Evolutionary conservation across 768 basidiomycete genomes (phyloP).

Genomic region (Serendipita sp.): DNA sequence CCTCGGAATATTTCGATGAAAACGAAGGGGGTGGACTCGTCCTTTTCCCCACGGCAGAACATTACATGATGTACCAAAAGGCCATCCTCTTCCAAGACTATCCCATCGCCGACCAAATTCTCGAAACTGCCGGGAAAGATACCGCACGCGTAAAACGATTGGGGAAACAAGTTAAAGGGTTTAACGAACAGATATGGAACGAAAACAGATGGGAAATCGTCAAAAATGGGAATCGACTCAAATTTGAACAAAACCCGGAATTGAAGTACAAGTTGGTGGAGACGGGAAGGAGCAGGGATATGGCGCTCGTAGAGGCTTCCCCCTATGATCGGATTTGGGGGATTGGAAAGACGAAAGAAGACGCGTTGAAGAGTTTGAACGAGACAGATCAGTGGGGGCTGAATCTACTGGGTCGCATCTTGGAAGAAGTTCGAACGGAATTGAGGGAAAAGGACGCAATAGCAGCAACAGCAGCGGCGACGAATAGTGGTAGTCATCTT

Average conservation of each 20-base stretch:
- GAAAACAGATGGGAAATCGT: slow-evolving; percentile 33
- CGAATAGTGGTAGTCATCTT: no score
- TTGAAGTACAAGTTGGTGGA: slow-evolving; percentile 20
- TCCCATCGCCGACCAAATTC: slow-evolving; percentile 20
- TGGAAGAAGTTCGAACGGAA: no score
- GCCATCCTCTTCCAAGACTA: slow-evolving; percentile 37
- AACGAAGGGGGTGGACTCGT: slow-evolving; percentile 20
- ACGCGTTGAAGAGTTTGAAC: slow-evolving; percentile 21
- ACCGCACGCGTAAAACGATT: slow-evolving; percentile 29
- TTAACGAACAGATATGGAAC: slow-evolving; percentile 35
- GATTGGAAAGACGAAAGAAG: slow-evolving; percentile 36
- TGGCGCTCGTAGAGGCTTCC: slow-evolving; percentile 55
- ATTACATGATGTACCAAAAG: slow-evolving; percentile 53
- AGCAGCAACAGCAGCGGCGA: no score
- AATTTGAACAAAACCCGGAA: slow-evolving; percentile 36
- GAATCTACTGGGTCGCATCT: slow-evolving; percentile 31
- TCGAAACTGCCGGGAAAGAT: slow-evolving; percentile 23
- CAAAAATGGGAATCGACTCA: slow-evolving; percentile 34
- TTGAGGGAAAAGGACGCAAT: no score
- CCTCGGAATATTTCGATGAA: no score
- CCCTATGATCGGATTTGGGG: slow-evolving; percentile 50
- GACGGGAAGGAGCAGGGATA: slow-evolving; percentile 33
- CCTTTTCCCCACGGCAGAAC: slow-evolving; percentile 35
- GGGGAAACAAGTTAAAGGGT: slow-evolving; percentile 34
- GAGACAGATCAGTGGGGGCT: slow-evolving; percentile 32